phyloP scores from a whole-genome alignment of 1,139 yeast species.

The Protomyces macrosporus region DNA sequence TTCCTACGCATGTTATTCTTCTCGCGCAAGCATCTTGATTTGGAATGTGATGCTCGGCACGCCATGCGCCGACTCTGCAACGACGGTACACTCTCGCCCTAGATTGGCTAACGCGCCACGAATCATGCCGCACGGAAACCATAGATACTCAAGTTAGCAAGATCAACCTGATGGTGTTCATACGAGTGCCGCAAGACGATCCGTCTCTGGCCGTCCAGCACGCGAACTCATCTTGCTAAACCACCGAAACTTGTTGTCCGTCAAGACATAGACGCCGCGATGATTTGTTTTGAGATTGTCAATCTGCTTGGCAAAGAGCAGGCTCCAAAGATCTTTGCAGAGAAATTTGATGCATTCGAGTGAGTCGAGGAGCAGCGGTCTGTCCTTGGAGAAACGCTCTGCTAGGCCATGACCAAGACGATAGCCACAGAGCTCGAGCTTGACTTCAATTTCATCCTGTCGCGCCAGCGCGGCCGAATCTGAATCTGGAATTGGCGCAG shows the following conservation, averaged over 20 bases:
- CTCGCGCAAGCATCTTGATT: constrained; percentile 49
- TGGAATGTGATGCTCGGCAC: constrained; percentile 68
- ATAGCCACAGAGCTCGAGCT: constrained; percentile 62
- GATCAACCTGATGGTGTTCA: background rate
- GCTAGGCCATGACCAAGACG: constrained; percentile 68
- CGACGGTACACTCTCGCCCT: constrained; percentile 41
- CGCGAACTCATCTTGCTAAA: constrained; percentile 54
- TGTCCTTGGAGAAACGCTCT: constrained; percentile 58
- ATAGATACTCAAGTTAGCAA: constrained; percentile 45
- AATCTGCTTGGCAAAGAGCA: constrained; percentile 75
- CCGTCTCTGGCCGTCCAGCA: constrained; percentile 36
- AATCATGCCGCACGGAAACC: constrained; percentile 80
- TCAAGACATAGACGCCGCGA: constrained; percentile 65
- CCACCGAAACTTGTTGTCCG: constrained; percentile 59
- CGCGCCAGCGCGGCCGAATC: constrained; percentile 9
- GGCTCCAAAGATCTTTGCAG: constrained; percentile 86
- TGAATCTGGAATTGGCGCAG: background rate
- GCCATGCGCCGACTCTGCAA: constrained; percentile 32
- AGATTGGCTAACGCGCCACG: constrained; percentile 70
- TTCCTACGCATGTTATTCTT: constrained; percentile 18
- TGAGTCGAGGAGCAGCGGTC: constrained; percentile 52
- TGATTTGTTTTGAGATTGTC: constrained; percentile 90
- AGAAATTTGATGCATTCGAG: constrained; percentile 84
- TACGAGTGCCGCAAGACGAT: background rate
- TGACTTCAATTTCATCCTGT: constrained; percentile 6